Base-by-base conservation (phyloP, 2,329 filamentous ascomycete genomes). In the Colletotrichum sp. region DNA sequence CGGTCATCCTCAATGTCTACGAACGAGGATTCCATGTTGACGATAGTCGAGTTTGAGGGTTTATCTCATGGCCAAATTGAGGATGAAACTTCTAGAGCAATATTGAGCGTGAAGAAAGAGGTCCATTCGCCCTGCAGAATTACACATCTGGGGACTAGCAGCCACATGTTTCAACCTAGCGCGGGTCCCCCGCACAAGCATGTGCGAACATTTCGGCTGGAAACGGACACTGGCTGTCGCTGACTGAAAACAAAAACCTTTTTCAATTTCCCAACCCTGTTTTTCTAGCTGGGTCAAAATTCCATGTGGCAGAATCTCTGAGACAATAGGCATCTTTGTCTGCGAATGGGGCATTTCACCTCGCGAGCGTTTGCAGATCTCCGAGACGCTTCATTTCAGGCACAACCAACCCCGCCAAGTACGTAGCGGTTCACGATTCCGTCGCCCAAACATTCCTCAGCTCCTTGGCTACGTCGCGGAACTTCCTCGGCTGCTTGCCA, bases 401-500 rank as follows among this genome's bases (percentile, higher is more conserved):
- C 34, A 24, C n/a, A 21, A 0, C 21, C 30, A 65, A 7, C n/a
- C 64, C 18, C 2, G 7, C 7, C 24, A 7, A 24, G 7, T 52
- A 52, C 7, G 10, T 52, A 52, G 44, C 44, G 6, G 12, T 13
- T 74, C 59, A 74, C 26, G 24, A 62, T 24, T 6, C n/a, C 26
- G 34, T 55, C 24, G 15, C 69, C 76, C 76, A 77, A 6, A 34
- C 73, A 16, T 28, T 24, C 60, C 72, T 77, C 30, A 55, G n/a
- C 15, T 59, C 39, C 44, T 70, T 52, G 6, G 55, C 76, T 13
- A 69, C 30, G 1, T 77, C 73, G 7, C 73, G 73, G 44, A 77
- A 74, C 18, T 39, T 77, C 13, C n/a, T 80, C 7, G 85, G 84
- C 24, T 78, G 77, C 21, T 77, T 77, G 0, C 85, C 84, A 9